phyloP scores from a whole-genome alignment of 2,329 filamentous ascomycete genomes.

The Monosporascus cannonballus region DNA sequence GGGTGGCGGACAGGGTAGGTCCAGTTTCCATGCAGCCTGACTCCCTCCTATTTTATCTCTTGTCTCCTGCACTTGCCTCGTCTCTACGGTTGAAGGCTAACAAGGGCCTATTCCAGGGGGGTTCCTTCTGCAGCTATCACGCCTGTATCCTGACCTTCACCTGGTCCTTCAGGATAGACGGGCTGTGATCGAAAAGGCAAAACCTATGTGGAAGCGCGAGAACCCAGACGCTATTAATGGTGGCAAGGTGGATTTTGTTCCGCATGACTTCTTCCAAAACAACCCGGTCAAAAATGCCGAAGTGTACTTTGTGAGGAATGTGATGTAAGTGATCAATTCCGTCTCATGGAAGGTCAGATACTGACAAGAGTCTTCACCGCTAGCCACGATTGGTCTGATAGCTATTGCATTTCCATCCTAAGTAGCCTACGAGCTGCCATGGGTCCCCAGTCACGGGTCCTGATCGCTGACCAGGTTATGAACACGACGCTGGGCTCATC shows the following conservation, averaged over 20 bases:
- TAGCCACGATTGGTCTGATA: slow-evolving; percentile 21
- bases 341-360: too few species aligned
- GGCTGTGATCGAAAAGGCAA: slow-evolving; percentile 7
- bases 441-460: slow-evolving; percentile 10
- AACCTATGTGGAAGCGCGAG: slow-evolving; percentile 10
- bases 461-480: slow-evolving; percentile 27
- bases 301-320: slow-evolving; percentile 18
- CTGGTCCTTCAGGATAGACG: slow-evolving; percentile 12
- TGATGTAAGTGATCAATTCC: slow-evolving; percentile 7
- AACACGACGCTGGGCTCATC: slow-evolving; percentile 22
- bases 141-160: slow-evolving; percentile 10
- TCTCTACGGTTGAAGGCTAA: too few species aligned
- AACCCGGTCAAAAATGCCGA: slow-evolving; percentile 21
- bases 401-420: slow-evolving; percentile 16
- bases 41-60: slow-evolving; percentile 3
- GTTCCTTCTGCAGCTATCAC: slow-evolving; percentile 2
- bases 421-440: slow-evolving; percentile 2
- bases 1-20: slow-evolving; percentile 14
- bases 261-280: slow-evolving; percentile 22
- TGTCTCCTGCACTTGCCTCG: too few species aligned
- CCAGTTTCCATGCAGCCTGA: neutral
- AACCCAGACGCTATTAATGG: slow-evolving; percentile 12
- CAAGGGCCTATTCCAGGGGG: slow-evolving; percentile 2
- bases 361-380: neutral
- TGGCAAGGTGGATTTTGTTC: slow-evolving; percentile 13